Percentiles rank a stretch among this genome's conserved stretches.
These are phyloP conservation scores for Sarocladium kiliense DNA, from an alignment of 2,329 filamentous ascomycete genomes.

Conservation along the genomic window DNA sequence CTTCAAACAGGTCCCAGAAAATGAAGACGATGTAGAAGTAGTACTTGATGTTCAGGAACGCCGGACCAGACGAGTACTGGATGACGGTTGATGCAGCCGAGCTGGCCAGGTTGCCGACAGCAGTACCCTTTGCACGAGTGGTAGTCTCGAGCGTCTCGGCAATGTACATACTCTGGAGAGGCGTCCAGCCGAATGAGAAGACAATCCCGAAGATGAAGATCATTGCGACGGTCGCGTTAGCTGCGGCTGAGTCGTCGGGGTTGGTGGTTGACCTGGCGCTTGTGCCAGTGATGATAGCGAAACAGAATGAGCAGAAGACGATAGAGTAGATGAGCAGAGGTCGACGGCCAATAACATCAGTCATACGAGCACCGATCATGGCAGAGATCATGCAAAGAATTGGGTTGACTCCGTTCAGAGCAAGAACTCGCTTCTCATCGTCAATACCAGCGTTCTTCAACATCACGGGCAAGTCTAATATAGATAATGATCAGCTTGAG, in stretches of 20 bases:
- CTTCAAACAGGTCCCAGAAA: slow-evolving; percentile 39
- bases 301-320: slow-evolving; percentile 34
- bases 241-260: slow-evolving; percentile 30
- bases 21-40: slow-evolving; percentile 42
- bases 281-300: slow-evolving; percentile 44
- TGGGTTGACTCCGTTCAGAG: slow-evolving; percentile 48
- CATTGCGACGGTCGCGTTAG: slow-evolving; percentile 54
- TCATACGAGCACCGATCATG: slow-evolving; percentile 48
- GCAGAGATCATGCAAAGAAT: slow-evolving; percentile 46
- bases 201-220: slow-evolving; percentile 49
- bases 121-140: slow-evolving; percentile 19
- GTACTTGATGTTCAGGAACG: slow-evolving; percentile 36
- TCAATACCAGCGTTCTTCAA: slow-evolving; percentile 47
- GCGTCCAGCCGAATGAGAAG: slow-evolving; percentile 19
- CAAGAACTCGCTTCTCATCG: slow-evolving; percentile 38
- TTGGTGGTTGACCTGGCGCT: slow-evolving; percentile 43
- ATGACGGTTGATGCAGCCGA: slow-evolving; percentile 32
- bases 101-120: slow-evolving; percentile 35
- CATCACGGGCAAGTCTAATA: slow-evolving; percentile 42
- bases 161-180: slow-evolving; percentile 15
- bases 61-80: slow-evolving; percentile 38
- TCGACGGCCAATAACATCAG: slow-evolving; percentile 53
- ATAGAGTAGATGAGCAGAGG: slow-evolving; percentile 38
- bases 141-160: slow-evolving; percentile 15
- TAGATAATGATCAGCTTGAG: neutral